Evolutionary conservation across 345 rosid species (phyloP).

Genomic region (Hibiscus syriacus): DNA sequence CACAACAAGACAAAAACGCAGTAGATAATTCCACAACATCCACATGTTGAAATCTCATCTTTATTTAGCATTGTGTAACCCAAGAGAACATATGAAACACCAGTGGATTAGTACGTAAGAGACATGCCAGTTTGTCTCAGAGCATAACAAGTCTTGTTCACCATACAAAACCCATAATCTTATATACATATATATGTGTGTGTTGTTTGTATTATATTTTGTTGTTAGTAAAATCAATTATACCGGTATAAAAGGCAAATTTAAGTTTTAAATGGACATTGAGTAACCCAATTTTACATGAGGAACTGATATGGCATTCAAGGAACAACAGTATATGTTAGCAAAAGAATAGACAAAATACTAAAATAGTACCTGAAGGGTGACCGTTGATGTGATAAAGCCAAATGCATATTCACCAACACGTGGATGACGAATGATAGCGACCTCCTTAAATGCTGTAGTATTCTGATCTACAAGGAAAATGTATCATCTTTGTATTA

Average conservation of each 20-base stretch:
- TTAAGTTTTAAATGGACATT: not conserved
- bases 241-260: not conserved
- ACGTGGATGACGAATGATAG: conserved; percentile 90
- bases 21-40: too few species aligned
- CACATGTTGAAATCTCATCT: not conserved
- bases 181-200: not conserved
- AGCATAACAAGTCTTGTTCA: not conserved
- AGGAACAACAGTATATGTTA: not conserved
- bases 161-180: not conserved
- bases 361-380: conserved; percentile 55
- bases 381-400: conserved; percentile 79
- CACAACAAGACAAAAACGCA: not conserved
- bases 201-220: too few species aligned
- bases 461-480: conserved; percentile 73
- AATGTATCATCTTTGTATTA: conserved; percentile 5
- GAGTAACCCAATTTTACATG: not conserved
- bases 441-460: conserved; percentile 92
- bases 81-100: not conserved
- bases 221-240: not conserved
- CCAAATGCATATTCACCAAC: conserved; percentile 96
- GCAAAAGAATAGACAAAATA: not conserved
- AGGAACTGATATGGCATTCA: not conserved
- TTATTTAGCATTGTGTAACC: not conserved
- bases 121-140: not conserved
- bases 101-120: too few species aligned